Conservation (phyloP, 768 basidiomycete genomes). For the Leccinum barrowsii region DNA sequence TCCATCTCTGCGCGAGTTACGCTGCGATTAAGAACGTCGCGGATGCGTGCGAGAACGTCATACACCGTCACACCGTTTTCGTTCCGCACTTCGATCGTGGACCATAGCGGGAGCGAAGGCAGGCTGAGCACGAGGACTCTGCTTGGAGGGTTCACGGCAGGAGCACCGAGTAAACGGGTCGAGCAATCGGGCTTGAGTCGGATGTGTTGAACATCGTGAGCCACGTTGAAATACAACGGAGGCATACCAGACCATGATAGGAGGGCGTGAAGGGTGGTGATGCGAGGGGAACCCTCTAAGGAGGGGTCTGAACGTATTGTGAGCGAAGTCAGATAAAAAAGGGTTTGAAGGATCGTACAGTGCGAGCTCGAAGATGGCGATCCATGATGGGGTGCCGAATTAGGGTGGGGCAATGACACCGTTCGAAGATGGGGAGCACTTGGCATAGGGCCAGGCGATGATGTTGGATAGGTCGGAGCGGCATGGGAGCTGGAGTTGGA, state of each 20-base stretch:
- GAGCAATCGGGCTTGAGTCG: conserved; percentile 19
- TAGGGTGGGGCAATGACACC: conserved; percentile 32
- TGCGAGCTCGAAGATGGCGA: conserved; percentile 16
- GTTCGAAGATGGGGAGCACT: conserved; percentile 25
- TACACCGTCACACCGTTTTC: conserved; percentile 23
- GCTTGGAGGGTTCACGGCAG: conserved; percentile 22
- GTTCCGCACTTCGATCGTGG: conserved; percentile 30
- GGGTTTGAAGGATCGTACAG: conserved; percentile 11
- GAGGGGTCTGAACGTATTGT: conserved; percentile 11
- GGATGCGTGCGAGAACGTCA: conserved; percentile 28
- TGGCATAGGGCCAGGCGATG: conserved; percentile 22
- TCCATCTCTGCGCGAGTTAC: conserved; percentile 26
- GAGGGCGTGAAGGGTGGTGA: conserved; percentile 26
- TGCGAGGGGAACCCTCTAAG: conserved; percentile 9
- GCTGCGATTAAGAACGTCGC: conserved; percentile 25
- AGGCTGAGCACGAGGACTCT: conserved; percentile 18
- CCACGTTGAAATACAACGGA: conserved; percentile 24
- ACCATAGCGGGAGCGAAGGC: conserved; percentile 25
- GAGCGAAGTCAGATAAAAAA: not conserved
- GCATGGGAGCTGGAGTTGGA: conserved; percentile 7
- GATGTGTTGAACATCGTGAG: conserved; percentile 23
- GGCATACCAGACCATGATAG: conserved; percentile 18
- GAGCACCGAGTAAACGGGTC: conserved; percentile 14
- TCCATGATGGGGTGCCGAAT: conserved; percentile 18
- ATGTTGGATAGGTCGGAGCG: conserved; percentile 9